phyloP scores from a whole-genome alignment of 352 stramenopile species.

The Globisporangium radiosum region DNA sequence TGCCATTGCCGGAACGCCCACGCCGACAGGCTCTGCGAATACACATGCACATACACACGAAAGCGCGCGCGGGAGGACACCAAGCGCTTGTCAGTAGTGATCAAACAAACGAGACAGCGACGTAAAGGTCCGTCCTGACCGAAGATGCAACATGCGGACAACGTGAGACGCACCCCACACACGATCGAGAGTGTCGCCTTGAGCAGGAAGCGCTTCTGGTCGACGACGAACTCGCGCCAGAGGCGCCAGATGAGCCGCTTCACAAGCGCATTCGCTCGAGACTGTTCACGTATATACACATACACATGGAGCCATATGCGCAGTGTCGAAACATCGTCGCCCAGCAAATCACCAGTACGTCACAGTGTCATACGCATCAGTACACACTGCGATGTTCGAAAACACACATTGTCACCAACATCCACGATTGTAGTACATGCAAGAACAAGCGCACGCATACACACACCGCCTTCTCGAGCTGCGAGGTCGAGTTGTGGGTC shows the following conservation, averaged over 20 bases:
- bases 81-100: too few species aligned
- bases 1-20: slow-evolving; percentile 72
- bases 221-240: slow-evolving; percentile 43
- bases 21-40: slow-evolving; percentile 39
- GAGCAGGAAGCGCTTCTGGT: slow-evolving; percentile 65
- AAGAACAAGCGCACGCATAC: neutral
- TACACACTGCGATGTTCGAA: neutral
- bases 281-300: slow-evolving; percentile 13
- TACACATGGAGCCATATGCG: neutral
- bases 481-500: slow-evolving; percentile 56
- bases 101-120: too few species aligned
- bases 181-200: slow-evolving; percentile 67
- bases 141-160: neutral
- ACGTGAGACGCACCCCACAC: slow-evolving; percentile 31
- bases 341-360: too few species aligned
- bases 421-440: too few species aligned
- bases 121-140: too few species aligned
- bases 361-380: neutral
- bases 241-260: slow-evolving; percentile 41
- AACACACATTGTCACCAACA: too few species aligned
- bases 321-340: too few species aligned
- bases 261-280: slow-evolving; percentile 29
- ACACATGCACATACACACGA: too few species aligned
- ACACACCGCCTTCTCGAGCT: slow-evolving; percentile 38
- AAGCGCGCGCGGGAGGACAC: too few species aligned